phyloP scores from a whole-genome alignment of 140 eudicot species.

The Flaveria floridana region DNA sequence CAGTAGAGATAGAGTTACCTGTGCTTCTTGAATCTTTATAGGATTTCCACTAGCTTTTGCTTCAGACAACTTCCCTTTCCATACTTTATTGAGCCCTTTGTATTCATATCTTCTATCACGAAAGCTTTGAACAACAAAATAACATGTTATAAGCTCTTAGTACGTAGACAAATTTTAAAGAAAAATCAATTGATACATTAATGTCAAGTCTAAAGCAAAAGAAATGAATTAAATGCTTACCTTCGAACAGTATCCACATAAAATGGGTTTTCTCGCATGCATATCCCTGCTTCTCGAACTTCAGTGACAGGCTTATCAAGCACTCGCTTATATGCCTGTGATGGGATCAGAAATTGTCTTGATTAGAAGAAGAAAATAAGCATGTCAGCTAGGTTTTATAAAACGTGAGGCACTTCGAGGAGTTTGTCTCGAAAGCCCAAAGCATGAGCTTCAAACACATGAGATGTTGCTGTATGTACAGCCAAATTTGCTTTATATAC shows the following conservation, averaged over 20 bases:
- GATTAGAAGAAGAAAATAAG: background rate
- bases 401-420: background rate
- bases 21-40: slow-evolving; percentile 98
- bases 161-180: background rate
- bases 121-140: slow-evolving; percentile 55
- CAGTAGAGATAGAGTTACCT: slow-evolving; percentile 41
- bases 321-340: slow-evolving; percentile 87
- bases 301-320: slow-evolving; percentile 82
- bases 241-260: slow-evolving; percentile 98
- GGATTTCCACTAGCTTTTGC: slow-evolving; percentile 97
- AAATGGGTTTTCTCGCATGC: slow-evolving; percentile 98
- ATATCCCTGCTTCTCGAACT: slow-evolving; percentile 92
- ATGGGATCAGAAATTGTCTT: slow-evolving; percentile 19
- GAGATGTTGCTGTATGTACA: slow-evolving; percentile 7
- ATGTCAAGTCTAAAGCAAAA: background rate
- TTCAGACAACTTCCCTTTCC: slow-evolving; percentile 96
- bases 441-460: background rate
- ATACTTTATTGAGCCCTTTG: slow-evolving; percentile 96
- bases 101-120: slow-evolving; percentile 99
- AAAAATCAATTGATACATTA: background rate
- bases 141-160: slow-evolving; percentile 11
- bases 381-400: background rate
- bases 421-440: background rate
- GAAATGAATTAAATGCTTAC: slow-evolving; percentile 42
- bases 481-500: background rate